phyloP scores from a whole-genome alignment of 345 rosid species.

The Barbarea vulgaris region DNA sequence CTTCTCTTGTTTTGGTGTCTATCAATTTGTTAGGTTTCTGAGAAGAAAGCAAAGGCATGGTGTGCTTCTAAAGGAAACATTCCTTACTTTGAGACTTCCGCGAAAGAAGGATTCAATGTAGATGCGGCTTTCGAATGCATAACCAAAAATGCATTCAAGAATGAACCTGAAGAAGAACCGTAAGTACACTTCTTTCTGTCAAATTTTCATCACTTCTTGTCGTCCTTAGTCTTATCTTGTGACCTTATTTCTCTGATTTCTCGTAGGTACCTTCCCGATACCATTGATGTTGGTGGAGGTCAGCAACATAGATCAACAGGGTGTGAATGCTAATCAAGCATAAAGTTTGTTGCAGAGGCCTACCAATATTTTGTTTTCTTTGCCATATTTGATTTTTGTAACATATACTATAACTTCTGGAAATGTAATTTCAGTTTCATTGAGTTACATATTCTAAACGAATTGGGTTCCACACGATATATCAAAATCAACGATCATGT shows the following conservation, averaged over 20 bases:
- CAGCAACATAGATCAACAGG: constrained; percentile 68
- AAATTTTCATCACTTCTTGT: neutral
- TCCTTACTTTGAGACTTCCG: constrained; percentile 91
- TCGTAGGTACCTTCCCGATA: constrained; percentile 71
- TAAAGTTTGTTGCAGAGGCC: constrained; percentile 3
- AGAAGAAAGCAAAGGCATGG: constrained; percentile 95
- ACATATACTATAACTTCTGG: neutral
- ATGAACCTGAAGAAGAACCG: constrained; percentile 89
- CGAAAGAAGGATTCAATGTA: constrained; percentile 89
- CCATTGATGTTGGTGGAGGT: constrained; percentile 67
- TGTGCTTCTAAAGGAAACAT: constrained; percentile 92
- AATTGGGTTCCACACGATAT: neutral
- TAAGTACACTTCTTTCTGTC: constrained; percentile 40
- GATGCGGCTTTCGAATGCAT: constrained; percentile 84
- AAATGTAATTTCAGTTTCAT: constrained; percentile 8
- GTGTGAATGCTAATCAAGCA: constrained; percentile 58
- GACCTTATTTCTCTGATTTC: neutral
- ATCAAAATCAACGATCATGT: constrained; percentile 22
- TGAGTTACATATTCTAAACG: constrained; percentile 9
- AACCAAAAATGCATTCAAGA: constrained; percentile 86
- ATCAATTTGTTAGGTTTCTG: constrained; percentile 58
- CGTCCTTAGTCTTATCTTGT: neutral
- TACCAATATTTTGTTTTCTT: neutral
- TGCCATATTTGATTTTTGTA: constrained; percentile 27
- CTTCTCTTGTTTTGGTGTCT: neutral